These are phyloP conservation scores for Pseudocercospora pini-densiflorae DNA, from an alignment of 2,329 filamentous ascomycete genomes.

Conservation along the genomic window DNA sequence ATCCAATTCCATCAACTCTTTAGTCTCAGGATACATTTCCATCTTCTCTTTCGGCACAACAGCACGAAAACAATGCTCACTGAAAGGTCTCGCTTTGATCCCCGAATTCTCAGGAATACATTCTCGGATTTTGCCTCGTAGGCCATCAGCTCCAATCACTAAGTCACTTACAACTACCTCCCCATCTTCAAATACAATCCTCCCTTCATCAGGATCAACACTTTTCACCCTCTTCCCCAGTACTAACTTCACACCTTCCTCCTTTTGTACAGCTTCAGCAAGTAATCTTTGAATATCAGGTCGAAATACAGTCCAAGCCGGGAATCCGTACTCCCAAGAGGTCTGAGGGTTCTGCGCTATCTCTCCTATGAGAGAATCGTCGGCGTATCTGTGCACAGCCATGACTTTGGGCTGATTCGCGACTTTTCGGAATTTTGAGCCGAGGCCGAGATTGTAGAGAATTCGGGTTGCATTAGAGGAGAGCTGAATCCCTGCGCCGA, in stretches of 20 bases:
- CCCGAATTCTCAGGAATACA: slow-evolving; percentile 4
- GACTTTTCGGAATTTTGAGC: background rate
- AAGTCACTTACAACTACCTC: slow-evolving; percentile 10
- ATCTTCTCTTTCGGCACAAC: slow-evolving; percentile 15
- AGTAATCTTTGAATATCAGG: slow-evolving; percentile 11
- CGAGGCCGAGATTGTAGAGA: background rate
- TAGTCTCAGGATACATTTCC: slow-evolving; percentile 11
- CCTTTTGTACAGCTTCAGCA: background rate
- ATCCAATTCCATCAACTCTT: slow-evolving; percentile 10
- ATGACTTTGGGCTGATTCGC: slow-evolving; percentile 13
- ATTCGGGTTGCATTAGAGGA: slow-evolving; percentile 11
- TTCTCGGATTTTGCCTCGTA: background rate
- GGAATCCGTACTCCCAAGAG: slow-evolving; percentile 14
- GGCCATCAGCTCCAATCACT: slow-evolving; percentile 22
- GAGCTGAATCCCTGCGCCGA: slow-evolving; percentile 26
- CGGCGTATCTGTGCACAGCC: slow-evolving; percentile 8
- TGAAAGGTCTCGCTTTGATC: slow-evolving; percentile 9
- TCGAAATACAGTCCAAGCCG: slow-evolving; percentile 13
- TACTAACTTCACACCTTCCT: slow-evolving; percentile 3
- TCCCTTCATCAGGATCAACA: slow-evolving; percentile 11
- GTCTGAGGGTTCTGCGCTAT: slow-evolving; percentile 15
- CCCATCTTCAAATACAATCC: slow-evolving; percentile 10
- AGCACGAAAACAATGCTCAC: slow-evolving; percentile 19
- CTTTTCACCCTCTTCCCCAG: slow-evolving; percentile 6
- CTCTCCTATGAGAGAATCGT: slow-evolving; percentile 15